Percentiles rank a stretch among this genome's conserved stretches.
Evolutionary conservation across 495 filamentous ascomycete species (phyloP).

Genomic region (Podospora comata): DNA sequence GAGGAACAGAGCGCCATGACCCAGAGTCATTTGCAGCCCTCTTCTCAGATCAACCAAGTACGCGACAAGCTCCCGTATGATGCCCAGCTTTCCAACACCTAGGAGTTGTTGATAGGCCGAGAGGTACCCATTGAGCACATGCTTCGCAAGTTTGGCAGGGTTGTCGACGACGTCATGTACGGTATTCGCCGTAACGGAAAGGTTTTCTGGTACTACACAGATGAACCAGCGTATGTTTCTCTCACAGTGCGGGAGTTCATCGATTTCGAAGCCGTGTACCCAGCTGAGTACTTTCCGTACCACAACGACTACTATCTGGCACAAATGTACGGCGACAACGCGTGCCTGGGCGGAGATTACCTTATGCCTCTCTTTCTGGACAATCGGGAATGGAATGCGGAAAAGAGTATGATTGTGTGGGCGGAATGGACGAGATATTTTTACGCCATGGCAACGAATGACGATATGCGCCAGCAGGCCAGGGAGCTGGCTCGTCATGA

Average conservation of each 20-base stretch:
- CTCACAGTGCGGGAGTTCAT: not conserved
- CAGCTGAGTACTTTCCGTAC: not conserved
- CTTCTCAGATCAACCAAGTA: not conserved
- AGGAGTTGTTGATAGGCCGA: not conserved
- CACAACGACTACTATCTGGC: not conserved
- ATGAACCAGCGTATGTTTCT: not conserved
- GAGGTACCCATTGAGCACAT: not conserved
- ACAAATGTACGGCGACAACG: not conserved
- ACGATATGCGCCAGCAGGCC: not conserved
- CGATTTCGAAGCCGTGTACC: not conserved
- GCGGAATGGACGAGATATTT: not conserved
- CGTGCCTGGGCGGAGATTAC: not conserved
- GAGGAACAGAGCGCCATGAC: not conserved
- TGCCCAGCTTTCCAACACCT: not conserved
- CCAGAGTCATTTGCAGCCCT: not conserved
- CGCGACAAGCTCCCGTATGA: not conserved
- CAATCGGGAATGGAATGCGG: not conserved
- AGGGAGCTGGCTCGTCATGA: not conserved
- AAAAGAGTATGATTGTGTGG: not conserved
- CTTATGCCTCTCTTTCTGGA: not conserved
- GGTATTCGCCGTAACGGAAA: not conserved
- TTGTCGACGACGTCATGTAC: not conserved
- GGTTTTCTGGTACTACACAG: not conserved
- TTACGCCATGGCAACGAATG: not conserved
- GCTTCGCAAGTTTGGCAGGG: not conserved